Base-by-base conservation (phyloP, 768 basidiomycete genomes). In the Hortiboletus campestris region DNA sequence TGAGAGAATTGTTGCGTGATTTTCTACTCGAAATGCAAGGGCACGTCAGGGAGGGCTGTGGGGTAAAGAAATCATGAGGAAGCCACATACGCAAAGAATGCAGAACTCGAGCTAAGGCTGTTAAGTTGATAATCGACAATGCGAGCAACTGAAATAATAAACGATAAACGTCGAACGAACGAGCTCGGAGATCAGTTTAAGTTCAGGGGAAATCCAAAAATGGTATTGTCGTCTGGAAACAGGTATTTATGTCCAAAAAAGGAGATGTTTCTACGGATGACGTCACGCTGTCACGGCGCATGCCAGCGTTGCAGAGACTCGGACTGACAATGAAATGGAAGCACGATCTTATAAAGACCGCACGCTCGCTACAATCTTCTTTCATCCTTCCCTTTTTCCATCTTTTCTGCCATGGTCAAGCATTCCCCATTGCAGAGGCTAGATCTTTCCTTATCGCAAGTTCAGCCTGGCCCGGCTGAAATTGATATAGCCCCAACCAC, bases 401-500 rank as follows among this genome's bases (percentile, higher is more conserved):
- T 29, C 36, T 2, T 41, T 28, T 29, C 51, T 39, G 17, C 41
- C 53, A 70, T 71, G 69, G 55, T 34, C 14, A 34, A 50, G 35
- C 43, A 29, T n/a, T 7, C 25, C 16, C 29, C 44, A 14, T 46
- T 46, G 5, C 47, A 31, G 20, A 57, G 38, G 41, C 58, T 32
- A 17, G 57, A 53, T 51, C 56, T 67, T 46, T 59, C 67, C 45
- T 45, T 61, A 55, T 65, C 55, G 39, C 48, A 55, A 34, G 42
- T 48, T 22, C 58, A 47, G 43, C n/a, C 35, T 17, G 46, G 4
- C 47, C 17, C 34, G 40, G 16, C 49, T n/a, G 51, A 45, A 39
- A 31, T 29, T 14, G 49, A 48, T 32, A 14, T 54, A 12, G 16
- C 63, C 14, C 75, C 76, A 11, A 74, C 76, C 52, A 86, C 87